Evolutionary conservation across 208 protist genomes (phyloP), one percentile per base, ranked within the genome.

Genomic region (Wallacemonas sp.): DNA sequence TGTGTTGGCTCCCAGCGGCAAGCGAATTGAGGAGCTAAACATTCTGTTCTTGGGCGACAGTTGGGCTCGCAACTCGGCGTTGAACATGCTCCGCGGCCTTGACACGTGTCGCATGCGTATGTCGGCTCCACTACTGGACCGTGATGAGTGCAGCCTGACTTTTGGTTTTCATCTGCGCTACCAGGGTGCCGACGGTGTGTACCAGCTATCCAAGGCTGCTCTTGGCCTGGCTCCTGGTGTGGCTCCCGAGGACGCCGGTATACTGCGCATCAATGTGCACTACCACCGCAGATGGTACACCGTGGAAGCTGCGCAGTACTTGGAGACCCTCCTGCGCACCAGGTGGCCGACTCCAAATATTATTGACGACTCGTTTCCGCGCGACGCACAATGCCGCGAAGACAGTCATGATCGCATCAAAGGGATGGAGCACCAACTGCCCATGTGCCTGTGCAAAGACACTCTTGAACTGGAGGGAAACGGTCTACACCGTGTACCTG

Each of bases 71-170:
- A 11, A 30, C 29, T n/a, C 4, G 17, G 27, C 30, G 17, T 24
- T 21, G 4, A 27, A 8, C 30, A 19, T 58, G 2, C 3, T n/a
- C 32, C 9, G 52, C 6, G 29, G 38, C 32, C 9, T 58, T 8
- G 52, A 58, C 19, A 29, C 32, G 6, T 58, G 52, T 39, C 30
- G 52, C 30, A 34, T 58, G 52, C 52, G 26, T 21, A 6, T 43
- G 3, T 9, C 52, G 5, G 16, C 4, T 0, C 52, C 52, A 14
- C n/a, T 58, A 29, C 9, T 58, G 2, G 52, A 58, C 29, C 52
- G 52, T 2, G 30, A 58, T 39, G 52, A 58, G n/a, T 43, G 52
- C 32, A 39, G n/a, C 11, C n/a, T 58, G 52, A 24, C 17, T 33
- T 27, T 30, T 30, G 23, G n/a, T n/a, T n/a, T n/a, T n/a, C n/a